These are phyloP conservation scores for Aspergillus olivimuriae DNA, from an alignment of 495 filamentous ascomycete species.

Conservation along the genomic window DNA sequence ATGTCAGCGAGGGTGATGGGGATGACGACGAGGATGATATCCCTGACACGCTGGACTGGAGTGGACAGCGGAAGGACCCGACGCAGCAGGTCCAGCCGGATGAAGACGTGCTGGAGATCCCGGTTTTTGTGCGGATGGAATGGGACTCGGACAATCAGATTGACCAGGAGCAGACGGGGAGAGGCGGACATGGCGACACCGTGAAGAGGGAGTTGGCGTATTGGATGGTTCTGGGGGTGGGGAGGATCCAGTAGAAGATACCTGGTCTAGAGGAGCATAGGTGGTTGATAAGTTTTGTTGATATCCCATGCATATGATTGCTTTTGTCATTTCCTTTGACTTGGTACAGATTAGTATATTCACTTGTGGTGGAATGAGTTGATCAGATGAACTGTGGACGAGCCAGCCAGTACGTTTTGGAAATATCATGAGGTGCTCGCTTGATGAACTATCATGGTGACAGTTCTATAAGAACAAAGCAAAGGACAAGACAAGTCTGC, in stretches of 20 bases:
- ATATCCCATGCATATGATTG: no score
- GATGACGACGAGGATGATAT: neutral
- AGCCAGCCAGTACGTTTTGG: no score
- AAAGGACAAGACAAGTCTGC: no score
- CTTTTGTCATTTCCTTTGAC: no score
- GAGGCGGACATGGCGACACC: slow-evolving; percentile 43
- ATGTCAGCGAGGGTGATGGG: slow-evolving; percentile 6
- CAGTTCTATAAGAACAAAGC: no score
- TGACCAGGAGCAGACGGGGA: slow-evolving; percentile 51
- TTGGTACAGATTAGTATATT: neutral
- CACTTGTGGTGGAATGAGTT: neutral
- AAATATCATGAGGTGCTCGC: no score
- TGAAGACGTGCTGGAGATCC: slow-evolving; percentile 91
- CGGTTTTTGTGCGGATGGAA: slow-evolving; percentile 84
- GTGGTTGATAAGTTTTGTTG: slow-evolving; percentile 5
- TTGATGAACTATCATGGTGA: no score
- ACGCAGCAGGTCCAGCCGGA: slow-evolving; percentile 49
- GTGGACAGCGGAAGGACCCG: slow-evolving; percentile 12
- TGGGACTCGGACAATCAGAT: slow-evolving; percentile 77
- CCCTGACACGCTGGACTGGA: slow-evolving; percentile 15
- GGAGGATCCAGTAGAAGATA: slow-evolving; percentile 50
- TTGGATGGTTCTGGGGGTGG: slow-evolving; percentile 89
- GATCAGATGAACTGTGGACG: neutral
- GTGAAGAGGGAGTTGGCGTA: slow-evolving; percentile 79
- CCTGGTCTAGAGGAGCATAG: no score